Evolutionary conservation across 441 rosid species (phyloP), one percentile per base, ranked within the genome.

Genomic region (Corymbia citriodora): DNA sequence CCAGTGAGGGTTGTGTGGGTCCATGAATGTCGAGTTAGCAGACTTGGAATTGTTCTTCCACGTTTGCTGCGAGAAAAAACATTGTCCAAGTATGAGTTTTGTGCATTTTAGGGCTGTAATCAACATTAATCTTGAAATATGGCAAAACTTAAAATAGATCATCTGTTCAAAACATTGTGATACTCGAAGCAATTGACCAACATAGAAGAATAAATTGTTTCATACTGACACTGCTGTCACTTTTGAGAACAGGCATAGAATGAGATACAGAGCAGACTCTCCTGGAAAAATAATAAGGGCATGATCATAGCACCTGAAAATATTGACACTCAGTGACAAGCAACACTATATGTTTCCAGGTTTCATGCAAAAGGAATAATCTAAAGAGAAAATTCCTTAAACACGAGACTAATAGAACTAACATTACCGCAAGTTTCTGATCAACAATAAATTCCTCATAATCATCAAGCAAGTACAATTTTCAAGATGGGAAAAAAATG

Each of bases 1-100:
- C 99, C 99, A 98, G 49, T 94, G 96, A 7, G 99, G 99, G 90
- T 95, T 97, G 91, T 92, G 95, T 8, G 99, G 97, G 92, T 98
- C 99, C 96, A 96, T 91, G 87, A 96, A 96, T 87, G 98, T 96
- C 13, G 91, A 93, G 49, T 93, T 95, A 88, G 90, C 87, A 13
- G 96, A 93, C 92, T 92, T 95, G 81, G 94, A 92, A 31, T 93
- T 88, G 90, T 93, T 94, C 95, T 94, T 96, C 96, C 94, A 93
- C 12, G 92, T 88, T 93, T 96, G 94, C 99, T 98, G 95, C 91
- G 89, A 53, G 74, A 88, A 55, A 91, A 87, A 83, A 59, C 57
- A 88, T 61, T 89, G 87, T 87, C 83, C 40, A 23, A 45, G 53
- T 45, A 23, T 79, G 85, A 40, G 17, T 48, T 79, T 40, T 79